These are phyloP conservation scores for Daphne laureola DNA, from an alignment of 441 rosid species.

Conservation along the genomic window DNA sequence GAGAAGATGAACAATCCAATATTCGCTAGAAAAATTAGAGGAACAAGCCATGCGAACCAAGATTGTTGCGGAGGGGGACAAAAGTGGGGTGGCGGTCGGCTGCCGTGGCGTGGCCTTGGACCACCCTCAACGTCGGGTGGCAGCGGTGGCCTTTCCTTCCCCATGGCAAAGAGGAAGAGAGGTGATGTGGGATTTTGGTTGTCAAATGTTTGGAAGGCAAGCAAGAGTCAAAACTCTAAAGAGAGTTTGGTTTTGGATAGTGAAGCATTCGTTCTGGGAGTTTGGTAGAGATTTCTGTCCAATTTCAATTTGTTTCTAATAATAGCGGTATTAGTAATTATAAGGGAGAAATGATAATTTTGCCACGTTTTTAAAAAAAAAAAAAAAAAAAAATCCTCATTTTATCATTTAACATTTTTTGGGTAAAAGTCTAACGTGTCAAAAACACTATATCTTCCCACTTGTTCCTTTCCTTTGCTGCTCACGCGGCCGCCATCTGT, in stretches of 20 bases:
- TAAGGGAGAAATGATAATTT: too few species aligned
- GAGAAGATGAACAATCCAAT: slow-evolving; percentile 34
- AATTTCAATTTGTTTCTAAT: too few species aligned
- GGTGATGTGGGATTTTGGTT: background rate
- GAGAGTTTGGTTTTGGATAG: slow-evolving; percentile 7
- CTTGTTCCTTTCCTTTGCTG: too few species aligned
- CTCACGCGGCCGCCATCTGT: too few species aligned
- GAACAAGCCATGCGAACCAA: slow-evolving; percentile 63
- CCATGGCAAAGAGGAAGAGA: slow-evolving; percentile 21
- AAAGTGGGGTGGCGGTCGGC: slow-evolving; percentile 17
- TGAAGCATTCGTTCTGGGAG: slow-evolving; percentile 5
- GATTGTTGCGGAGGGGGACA: slow-evolving; percentile 29
- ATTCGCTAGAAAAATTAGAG: slow-evolving; percentile 40
- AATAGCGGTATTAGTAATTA: too few species aligned
- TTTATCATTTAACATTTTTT: too few species aligned
- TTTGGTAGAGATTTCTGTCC: too few species aligned
- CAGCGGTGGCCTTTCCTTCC: slow-evolving; percentile 15
- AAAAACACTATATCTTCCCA: too few species aligned
- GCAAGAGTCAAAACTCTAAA: background rate
- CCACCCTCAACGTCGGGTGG: slow-evolving; percentile 20
- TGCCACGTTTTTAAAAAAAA: too few species aligned
- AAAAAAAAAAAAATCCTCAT: too few species aligned
- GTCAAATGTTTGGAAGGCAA: background rate
- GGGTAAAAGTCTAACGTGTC: too few species aligned
- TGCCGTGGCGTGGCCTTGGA: background rate